Evolutionary conservation across 306 rosid species (phyloP), one percentile per base, ranked within the genome.

Genomic region (Prunus campanulata): DNA sequence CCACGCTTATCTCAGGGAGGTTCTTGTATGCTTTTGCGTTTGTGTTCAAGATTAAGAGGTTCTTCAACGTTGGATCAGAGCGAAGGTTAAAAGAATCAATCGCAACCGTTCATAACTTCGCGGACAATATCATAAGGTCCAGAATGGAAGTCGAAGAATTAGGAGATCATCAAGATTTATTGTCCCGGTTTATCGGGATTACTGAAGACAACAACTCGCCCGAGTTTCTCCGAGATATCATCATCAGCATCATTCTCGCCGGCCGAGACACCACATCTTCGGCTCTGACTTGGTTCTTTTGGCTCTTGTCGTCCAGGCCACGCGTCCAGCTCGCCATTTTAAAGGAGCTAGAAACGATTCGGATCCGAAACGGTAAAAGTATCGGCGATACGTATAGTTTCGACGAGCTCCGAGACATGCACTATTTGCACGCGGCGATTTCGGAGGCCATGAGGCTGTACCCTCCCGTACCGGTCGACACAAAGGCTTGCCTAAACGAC

Each of bases 251-350:
- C 68, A 90, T 90, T 54, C 90, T 92, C 0, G 97, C 97, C 0
- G 96, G 97, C 0, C 78, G 96, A 8, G 97, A 93, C 51, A 80
- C 98, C 12, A 90, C 96, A 2, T 90, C 98, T 14, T 79, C 96
- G 0, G 96, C 90, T 3, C 32, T 93, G 8, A 86, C 78, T 4
- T 90, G 98, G 98, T 86, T 93, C 75, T 93, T 93, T 50, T 89
- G 96, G 98, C 56, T 87, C 29, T 5, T 89, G 2, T 87, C 93
- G 0, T 85, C 89, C 0, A 78, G 84, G 6, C 85, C 81, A 0
- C 76, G 83, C 12, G 86, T 82, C 18, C 50, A 75, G 66, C 29
- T 8, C 8, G 84, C 80, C 46, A 86, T 88, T 15, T 19, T 68
- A 2, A 14, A 66, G 0, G 96, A 90, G 71, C 76, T 90, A 0